phyloP scores from a whole-genome alignment of 176 grass and related monocot genomes.

The Ensete glaucum region DNA sequence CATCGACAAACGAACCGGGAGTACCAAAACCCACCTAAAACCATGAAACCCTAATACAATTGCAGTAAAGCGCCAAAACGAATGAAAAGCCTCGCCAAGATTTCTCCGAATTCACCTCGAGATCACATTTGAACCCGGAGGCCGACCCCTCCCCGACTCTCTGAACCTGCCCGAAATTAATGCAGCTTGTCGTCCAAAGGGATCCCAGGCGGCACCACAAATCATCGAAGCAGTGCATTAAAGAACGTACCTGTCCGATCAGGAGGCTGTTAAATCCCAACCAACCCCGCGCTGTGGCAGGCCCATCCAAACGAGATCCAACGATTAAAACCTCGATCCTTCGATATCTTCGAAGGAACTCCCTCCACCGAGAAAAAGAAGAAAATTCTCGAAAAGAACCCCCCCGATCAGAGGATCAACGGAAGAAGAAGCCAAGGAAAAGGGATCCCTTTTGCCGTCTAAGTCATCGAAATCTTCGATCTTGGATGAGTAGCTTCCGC shows the following conservation, averaged over 20 bases:
- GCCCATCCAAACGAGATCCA: conserved; percentile 9
- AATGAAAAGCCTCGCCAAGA: neutral
- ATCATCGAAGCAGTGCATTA: conserved; percentile 8
- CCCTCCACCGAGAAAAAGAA: neutral
- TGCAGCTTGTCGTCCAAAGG: neutral
- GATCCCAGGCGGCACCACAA: neutral
- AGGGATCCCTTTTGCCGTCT: neutral
- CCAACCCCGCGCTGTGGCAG: conserved; percentile 16
- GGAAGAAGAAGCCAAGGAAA: neutral
- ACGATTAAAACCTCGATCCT: conserved; percentile 10
- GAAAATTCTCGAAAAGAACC: neutral
- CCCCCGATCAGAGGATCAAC: neutral
- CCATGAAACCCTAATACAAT: neutral
- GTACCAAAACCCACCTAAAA: neutral
- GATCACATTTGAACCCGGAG: neutral
- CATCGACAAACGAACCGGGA: neutral
- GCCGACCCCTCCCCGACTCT: neutral
- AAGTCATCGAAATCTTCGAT: neutral
- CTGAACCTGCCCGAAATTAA: conserved; percentile 9
- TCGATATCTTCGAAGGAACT: conserved; percentile 3
- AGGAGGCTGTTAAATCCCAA: conserved; percentile 24
- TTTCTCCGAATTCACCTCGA: neutral
- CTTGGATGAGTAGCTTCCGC: neutral
- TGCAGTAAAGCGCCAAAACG: neutral
- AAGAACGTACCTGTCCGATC: conserved; percentile 29